Evolutionary conservation across 1,284 basidiomycete species (phyloP).

Genomic region (Cryptococcus wingfieldii): DNA sequence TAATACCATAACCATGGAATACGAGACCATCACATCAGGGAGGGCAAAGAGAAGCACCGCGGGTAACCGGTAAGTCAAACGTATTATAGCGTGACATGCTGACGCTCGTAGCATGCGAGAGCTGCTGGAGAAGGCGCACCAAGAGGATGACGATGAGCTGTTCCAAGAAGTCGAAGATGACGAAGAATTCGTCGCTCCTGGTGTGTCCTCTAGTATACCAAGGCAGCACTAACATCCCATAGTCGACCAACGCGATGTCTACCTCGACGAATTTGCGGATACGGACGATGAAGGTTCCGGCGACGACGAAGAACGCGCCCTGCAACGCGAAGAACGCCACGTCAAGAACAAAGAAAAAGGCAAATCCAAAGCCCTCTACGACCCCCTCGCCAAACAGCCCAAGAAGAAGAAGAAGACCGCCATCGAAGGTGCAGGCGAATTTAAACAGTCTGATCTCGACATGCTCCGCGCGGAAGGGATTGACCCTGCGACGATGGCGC

Average conservation of each 20-base stretch:
- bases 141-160: conserved; percentile 41
- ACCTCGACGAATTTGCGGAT: conserved; percentile 46
- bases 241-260: conserved; percentile 41
- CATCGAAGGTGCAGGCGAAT: conserved; percentile 7
- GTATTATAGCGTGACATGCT: not conserved
- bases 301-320: conserved; percentile 33
- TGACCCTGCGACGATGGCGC: conserved; percentile 39
- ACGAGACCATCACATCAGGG: conserved; percentile 38
- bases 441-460: conserved; percentile 11
- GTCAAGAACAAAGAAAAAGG: conserved; percentile 28
- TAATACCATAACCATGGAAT: conserved; percentile 5
- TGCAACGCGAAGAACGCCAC: conserved; percentile 31
- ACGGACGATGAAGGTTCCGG: conserved; percentile 43
- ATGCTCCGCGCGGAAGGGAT: conserved; percentile 24
- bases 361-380: conserved; percentile 24
- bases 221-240: conserved; percentile 1
- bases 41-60: conserved; percentile 41
- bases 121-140: conserved; percentile 45
- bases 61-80: conserved; percentile 40
- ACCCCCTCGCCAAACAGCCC: not conserved
- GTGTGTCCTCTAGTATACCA: conserved; percentile 14
- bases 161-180: conserved; percentile 44
- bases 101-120: conserved; percentile 38
- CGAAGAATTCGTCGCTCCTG: conserved; percentile 43
- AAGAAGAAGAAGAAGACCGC: conserved; percentile 3